phyloP scores from a whole-genome alignment of 2,329 filamentous ascomycete species.

The Pestalotiopsis sp. region DNA sequence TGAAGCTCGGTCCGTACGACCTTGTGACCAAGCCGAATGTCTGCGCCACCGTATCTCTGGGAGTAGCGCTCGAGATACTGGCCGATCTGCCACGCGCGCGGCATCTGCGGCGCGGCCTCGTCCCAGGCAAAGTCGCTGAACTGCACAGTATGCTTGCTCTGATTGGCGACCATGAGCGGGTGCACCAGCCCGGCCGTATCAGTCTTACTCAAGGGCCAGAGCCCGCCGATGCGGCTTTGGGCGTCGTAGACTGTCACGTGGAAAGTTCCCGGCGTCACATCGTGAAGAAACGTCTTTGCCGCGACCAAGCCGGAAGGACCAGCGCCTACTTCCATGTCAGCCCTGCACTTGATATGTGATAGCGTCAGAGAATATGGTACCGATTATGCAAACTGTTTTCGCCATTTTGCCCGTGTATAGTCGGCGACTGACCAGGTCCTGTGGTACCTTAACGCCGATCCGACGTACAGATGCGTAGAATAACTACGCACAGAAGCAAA shows the following conservation, averaged over 20 bases:
- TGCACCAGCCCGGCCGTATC: constrained; percentile 57
- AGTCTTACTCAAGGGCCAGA: constrained; percentile 65
- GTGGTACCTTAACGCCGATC: background rate
- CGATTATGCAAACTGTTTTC: constrained; percentile 54
- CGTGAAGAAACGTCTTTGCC: constrained; percentile 71
- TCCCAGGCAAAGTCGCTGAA: constrained; percentile 75
- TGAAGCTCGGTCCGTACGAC: constrained; percentile 42
- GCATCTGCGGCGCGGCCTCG: constrained; percentile 61
- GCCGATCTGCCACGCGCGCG: constrained; percentile 75
- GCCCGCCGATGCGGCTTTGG: constrained; percentile 66
- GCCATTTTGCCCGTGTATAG: constrained; percentile 30
- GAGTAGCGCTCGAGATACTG: constrained; percentile 68
- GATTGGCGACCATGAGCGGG: constrained; percentile 71
- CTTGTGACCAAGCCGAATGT: constrained; percentile 49
- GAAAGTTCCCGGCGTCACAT: constrained; percentile 56
- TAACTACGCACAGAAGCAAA: background rate
- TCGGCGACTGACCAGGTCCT: background rate
- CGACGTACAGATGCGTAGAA: background rate
- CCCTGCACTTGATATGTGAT: background rate
- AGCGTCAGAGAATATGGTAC: constrained; percentile 27
- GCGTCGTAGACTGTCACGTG: constrained; percentile 71
- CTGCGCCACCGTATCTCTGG: constrained; percentile 50
- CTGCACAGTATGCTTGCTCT: constrained; percentile 74
- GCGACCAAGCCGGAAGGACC: constrained; percentile 69
- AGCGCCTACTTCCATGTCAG: constrained; percentile 49